These are phyloP conservation scores for Podaxis sp. DNA, from an alignment of 768 basidiomycete species.

Conservation along the genomic window DNA sequence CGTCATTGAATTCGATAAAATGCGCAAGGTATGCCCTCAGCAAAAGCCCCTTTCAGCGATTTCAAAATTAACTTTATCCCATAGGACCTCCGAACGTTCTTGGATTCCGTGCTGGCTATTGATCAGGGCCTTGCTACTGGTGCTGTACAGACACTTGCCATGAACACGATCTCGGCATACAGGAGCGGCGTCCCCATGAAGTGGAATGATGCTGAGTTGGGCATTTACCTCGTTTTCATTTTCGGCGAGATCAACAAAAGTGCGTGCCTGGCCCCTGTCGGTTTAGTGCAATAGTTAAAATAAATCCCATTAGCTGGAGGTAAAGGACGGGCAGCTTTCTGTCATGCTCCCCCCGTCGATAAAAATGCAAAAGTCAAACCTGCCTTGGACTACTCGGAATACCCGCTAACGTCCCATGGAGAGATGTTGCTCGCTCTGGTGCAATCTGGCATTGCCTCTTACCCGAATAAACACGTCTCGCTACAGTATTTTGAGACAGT, in stretches of 20 bases:
- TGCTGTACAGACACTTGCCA: slow-evolving; percentile 66
- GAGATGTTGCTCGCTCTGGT: slow-evolving; percentile 85
- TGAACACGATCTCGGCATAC: slow-evolving; percentile 71
- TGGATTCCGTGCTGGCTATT: slow-evolving; percentile 83
- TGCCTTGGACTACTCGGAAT: slow-evolving; percentile 64
- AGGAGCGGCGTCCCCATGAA: slow-evolving; percentile 58
- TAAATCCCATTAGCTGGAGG: slow-evolving; percentile 45
- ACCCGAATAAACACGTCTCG: slow-evolving; percentile 78
- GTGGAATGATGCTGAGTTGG: slow-evolving; percentile 94
- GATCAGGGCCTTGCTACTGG: slow-evolving; percentile 83
- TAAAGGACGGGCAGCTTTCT: slow-evolving; percentile 85
- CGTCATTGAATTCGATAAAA: slow-evolving; percentile 70
- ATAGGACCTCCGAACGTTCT: slow-evolving; percentile 80
- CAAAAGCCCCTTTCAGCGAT: neutral
- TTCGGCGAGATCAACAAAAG: slow-evolving; percentile 93
- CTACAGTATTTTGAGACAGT: slow-evolving; percentile 92
- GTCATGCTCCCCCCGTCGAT: slow-evolving; percentile 61
- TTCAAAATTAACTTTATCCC: slow-evolving; percentile 8
- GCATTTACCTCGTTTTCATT: slow-evolving; percentile 88
- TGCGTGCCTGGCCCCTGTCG: slow-evolving; percentile 28
- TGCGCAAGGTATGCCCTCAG: slow-evolving; percentile 64
- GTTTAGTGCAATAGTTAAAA: neutral
- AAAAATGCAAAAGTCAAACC: slow-evolving; percentile 62
- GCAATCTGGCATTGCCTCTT: slow-evolving; percentile 74
- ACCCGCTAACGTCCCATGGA: slow-evolving; percentile 85